A percentile compares a stretch with the other conserved stretches of the same genome.
Conservation (phyloP, 108 stramenopile genomes). For the Pseudonitzschia multiseries region DNA sequence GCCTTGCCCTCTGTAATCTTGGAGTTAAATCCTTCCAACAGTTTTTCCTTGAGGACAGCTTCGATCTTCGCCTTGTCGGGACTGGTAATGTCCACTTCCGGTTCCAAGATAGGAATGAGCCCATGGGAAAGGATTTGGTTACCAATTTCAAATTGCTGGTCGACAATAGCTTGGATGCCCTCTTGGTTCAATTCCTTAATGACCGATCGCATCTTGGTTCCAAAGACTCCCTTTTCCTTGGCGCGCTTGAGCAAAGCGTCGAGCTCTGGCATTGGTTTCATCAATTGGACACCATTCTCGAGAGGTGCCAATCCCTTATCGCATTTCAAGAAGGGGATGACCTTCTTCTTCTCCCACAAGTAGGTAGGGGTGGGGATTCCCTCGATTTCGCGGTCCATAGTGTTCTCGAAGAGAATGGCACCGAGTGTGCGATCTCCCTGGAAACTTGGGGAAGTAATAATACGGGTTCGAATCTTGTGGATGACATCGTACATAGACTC, state of each 20-base stretch:
- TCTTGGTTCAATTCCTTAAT: constrained; percentile 62
- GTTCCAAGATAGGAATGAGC: constrained; percentile 80
- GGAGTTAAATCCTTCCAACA: constrained; percentile 58
- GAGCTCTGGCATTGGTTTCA: constrained; percentile 75
- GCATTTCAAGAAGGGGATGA: constrained; percentile 78
- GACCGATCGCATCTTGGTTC: constrained; percentile 80
- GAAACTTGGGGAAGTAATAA: constrained; percentile 66
- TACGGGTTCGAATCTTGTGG: constrained; percentile 78
- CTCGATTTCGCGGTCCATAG: constrained; percentile 71
- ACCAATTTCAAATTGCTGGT: constrained; percentile 76
- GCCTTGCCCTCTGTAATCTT: constrained; percentile 43
- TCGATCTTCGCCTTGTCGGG: constrained; percentile 67
- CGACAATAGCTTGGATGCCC: constrained; percentile 74
- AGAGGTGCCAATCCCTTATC: constrained; percentile 67
- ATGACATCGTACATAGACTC: constrained; percentile 67
- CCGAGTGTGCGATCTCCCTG: constrained; percentile 67
- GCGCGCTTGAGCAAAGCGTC: constrained; percentile 48
- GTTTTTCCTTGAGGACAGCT: constrained; percentile 48
- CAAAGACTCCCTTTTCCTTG: constrained; percentile 61
- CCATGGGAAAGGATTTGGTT: constrained; percentile 64
- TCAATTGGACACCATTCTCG: constrained; percentile 75
- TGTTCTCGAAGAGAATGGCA: constrained; percentile 84
- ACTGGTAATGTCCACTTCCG: constrained; percentile 71
- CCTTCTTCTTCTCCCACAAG: constrained; percentile 68
- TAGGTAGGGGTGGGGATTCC: constrained; percentile 59